phyloP scores from a whole-genome alignment of 352 stramenopile genomes.

The Phytophthora pisi region DNA sequence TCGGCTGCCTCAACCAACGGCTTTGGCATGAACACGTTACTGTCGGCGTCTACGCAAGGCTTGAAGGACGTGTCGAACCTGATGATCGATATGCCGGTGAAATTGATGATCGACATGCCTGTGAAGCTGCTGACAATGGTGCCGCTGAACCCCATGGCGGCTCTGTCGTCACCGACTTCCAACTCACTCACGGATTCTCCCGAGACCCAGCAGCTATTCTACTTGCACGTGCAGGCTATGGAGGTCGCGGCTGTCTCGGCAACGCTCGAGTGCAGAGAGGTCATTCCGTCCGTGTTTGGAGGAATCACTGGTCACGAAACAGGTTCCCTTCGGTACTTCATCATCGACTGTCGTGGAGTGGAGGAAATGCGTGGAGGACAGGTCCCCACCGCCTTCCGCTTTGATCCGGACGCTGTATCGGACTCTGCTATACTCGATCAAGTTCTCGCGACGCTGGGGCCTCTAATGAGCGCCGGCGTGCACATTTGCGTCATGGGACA shows the following conservation, averaged over 20 bases:
- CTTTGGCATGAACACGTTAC: conserved; percentile 53
- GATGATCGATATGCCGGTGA: conserved; percentile 78
- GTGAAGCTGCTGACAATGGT: conserved; percentile 41
- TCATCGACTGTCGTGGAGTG: conserved; percentile 71
- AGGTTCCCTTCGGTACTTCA: conserved; percentile 68
- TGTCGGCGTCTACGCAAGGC: conserved; percentile 70
- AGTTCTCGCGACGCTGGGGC: conserved; percentile 69
- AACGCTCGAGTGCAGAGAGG: conserved; percentile 59
- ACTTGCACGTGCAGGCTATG: conserved; percentile 63
- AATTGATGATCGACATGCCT: conserved; percentile 53
- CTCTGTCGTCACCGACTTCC: conserved; percentile 38
- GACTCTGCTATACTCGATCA: conserved; percentile 60
- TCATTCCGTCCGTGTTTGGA: conserved; percentile 75
- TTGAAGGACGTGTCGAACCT: conserved; percentile 68
- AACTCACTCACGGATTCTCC: conserved; percentile 34
- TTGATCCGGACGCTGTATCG: conserved; percentile 69
- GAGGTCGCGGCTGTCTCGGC: conserved; percentile 56
- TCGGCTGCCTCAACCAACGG: conserved; percentile 3
- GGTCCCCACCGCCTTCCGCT: conserved; percentile 79
- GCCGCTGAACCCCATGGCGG: conserved; percentile 30
- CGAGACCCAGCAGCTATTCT: conserved; percentile 55
- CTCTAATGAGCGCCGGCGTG: conserved; percentile 61
- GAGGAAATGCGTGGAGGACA: conserved; percentile 53
- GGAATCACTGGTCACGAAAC: conserved; percentile 63
- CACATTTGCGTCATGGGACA: conserved; percentile 86